Percentiles rank a stretch among this genome's conserved stretches.
phyloP scores from a whole-genome alignment of 1,139 yeast species.

The Nadsonia commutata region DNA sequence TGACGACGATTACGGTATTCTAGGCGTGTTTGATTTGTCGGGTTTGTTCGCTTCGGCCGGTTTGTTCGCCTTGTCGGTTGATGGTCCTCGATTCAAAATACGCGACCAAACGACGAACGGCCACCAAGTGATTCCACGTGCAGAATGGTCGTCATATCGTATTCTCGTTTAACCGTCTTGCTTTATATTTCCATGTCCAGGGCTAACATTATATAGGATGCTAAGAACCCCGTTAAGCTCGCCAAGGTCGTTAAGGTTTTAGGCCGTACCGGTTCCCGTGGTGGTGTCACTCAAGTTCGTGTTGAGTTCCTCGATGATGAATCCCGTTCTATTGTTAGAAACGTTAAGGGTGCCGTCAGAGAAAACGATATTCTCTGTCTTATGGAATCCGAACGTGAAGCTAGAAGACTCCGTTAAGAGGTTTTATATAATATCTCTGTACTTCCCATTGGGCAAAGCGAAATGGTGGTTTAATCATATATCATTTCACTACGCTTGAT shows the following conservation, averaged over 20 bases:
- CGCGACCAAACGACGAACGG: too few relatives aligned
- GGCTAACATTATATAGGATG: neutral
- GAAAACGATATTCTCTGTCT: constrained; percentile 97
- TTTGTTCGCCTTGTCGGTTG: too few relatives aligned
- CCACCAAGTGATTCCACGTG: too few relatives aligned
- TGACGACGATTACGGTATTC: too few relatives aligned
- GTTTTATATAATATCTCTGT: neutral
- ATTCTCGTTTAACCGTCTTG: too few relatives aligned
- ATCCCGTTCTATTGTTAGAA: constrained; percentile 97
- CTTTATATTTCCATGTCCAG: too few relatives aligned
- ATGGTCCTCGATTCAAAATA: too few relatives aligned
- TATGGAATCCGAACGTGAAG: constrained; percentile 99
- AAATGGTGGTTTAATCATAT: too few relatives aligned
- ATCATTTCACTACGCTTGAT: too few relatives aligned
- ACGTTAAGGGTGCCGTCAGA: constrained; percentile 99
- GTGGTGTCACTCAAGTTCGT: constrained; percentile 99
- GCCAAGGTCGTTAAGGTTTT: constrained; percentile 99
- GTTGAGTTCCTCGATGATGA: constrained; percentile 98
- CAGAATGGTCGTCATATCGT: too few relatives aligned
- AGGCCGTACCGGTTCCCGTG: constrained; percentile 99
- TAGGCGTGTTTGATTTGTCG: too few relatives aligned
- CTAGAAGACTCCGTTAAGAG: constrained; percentile 45
- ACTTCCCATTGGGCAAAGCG: neutral
- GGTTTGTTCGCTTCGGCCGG: too few relatives aligned
- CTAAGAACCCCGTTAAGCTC: constrained; percentile 67